phyloP scores from a whole-genome alignment of 2,329 filamentous ascomycete species.

The Talaromyces funiculosus region DNA sequence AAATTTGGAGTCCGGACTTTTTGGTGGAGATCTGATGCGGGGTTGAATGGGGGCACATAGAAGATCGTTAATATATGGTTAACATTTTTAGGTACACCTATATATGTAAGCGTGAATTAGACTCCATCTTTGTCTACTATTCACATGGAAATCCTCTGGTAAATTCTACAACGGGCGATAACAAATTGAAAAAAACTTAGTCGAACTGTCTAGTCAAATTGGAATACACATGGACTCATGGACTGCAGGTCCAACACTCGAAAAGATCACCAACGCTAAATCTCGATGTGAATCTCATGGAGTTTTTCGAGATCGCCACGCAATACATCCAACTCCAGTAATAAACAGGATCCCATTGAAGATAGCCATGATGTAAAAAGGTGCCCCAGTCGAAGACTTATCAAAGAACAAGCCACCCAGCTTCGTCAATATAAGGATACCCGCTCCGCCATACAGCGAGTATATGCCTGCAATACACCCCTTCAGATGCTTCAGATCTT shows the following conservation, averaged over 20 bases:
- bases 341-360: slow-evolving; percentile 72
- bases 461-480: slow-evolving; percentile 94
- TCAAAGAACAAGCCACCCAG: slow-evolving; percentile 85
- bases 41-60: not conserved
- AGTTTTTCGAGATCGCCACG: slow-evolving; percentile 6
- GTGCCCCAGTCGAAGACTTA: slow-evolving; percentile 63
- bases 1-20: not conserved
- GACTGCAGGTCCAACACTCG: not conserved
- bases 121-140: not conserved
- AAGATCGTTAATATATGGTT: not conserved
- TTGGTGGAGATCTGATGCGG: not conserved
- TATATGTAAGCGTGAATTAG: not conserved
- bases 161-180: not conserved
- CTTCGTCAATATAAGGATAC: slow-evolving; percentile 88
- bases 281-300: not conserved
- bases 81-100: no score
- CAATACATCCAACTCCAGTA: slow-evolving; percentile 26
- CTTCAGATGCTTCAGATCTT: slow-evolving; percentile 60
- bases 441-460: slow-evolving; percentile 80
- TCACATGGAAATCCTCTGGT: not conserved
- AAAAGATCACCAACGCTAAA: not conserved
- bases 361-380: slow-evolving; percentile 88
- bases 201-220: not conserved
- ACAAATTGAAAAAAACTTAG: no score
- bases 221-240: not conserved